Evolutionary conservation across 139 green algal genomes (phyloP).

Genomic region (Picochlorum sp.): DNA sequence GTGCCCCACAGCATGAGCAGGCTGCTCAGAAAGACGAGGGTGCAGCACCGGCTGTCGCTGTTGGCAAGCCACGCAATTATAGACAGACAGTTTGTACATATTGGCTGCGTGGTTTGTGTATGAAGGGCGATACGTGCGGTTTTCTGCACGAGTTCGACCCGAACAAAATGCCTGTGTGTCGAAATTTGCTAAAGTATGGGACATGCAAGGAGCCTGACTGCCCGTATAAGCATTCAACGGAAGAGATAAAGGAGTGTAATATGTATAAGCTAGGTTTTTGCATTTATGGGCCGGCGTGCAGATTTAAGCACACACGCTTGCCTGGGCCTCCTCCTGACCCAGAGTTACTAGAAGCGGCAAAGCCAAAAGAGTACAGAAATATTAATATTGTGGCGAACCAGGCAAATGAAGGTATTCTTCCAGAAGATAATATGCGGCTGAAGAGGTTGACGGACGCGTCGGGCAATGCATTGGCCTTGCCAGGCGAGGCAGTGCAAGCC

Average conservation of each 20-base stretch:
- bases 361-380: slow-evolving; percentile 67
- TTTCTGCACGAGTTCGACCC: slow-evolving; percentile 94
- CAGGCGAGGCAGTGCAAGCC: not conserved
- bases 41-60: too few species aligned
- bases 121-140: slow-evolving; percentile 91
- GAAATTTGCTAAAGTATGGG: slow-evolving; percentile 68
- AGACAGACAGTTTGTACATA: slow-evolving; percentile 94
- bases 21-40: not conserved
- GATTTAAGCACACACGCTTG: slow-evolving; percentile 82
- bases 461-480: not conserved
- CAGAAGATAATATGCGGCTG: not conserved
- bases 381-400: slow-evolving; percentile 70
- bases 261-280: slow-evolving; percentile 98
- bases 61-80: slow-evolving; percentile 6
- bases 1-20: not conserved
- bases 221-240: slow-evolving; percentile 86
- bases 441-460: too few species aligned
- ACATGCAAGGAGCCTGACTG: slow-evolving; percentile 87
- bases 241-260: slow-evolving; percentile 98
- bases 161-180: slow-evolving; percentile 78
- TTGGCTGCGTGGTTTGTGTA: slow-evolving; percentile 92
- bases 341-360: slow-evolving; percentile 60
- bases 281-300: slow-evolving; percentile 85
- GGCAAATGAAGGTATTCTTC: slow-evolving; percentile 48
- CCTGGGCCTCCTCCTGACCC: slow-evolving; percentile 62